Conservation (phyloP, 2,329 filamentous ascomycete species). For the Penicillium sumatraense region DNA sequence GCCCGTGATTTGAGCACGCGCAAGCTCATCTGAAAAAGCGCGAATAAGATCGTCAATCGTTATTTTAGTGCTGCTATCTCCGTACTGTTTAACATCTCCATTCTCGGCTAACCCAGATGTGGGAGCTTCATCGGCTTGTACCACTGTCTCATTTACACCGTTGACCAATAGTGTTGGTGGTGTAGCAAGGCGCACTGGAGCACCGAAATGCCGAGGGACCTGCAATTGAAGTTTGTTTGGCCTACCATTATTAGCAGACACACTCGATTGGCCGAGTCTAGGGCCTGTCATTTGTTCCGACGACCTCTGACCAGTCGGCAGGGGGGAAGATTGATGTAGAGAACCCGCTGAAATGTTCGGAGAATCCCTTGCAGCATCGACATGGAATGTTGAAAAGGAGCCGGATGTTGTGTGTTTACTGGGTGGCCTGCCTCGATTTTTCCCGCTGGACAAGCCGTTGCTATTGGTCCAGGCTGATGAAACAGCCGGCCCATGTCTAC, state of each 20-base stretch:
- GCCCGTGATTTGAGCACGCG: conserved; percentile 34
- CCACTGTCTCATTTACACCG: conserved; percentile 32
- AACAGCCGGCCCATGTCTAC: conserved; percentile 81
- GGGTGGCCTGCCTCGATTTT: conserved; percentile 78
- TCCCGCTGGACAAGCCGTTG: conserved; percentile 66
- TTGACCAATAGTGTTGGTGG: conserved; percentile 48
- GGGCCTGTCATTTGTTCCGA: conserved; percentile 21
- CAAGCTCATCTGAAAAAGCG: conserved; percentile 37
- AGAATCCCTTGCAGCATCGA: conserved; percentile 58
- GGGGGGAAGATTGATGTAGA: conserved; percentile 43
- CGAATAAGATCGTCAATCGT: conserved; percentile 38
- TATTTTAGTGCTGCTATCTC: conserved; percentile 15
- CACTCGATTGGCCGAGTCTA: conserved; percentile 33
- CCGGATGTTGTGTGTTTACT: conserved; percentile 69
- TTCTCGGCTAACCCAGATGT: neutral
- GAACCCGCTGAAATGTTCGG: conserved; percentile 47
- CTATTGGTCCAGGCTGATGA: conserved; percentile 86
- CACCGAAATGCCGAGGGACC: conserved; percentile 46
- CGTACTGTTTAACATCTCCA: neutral
- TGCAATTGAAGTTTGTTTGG: conserved; percentile 49
- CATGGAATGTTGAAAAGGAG: conserved; percentile 72
- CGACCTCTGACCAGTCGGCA: conserved; percentile 47
- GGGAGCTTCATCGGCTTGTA: neutral
- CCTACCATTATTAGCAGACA: conserved; percentile 28
- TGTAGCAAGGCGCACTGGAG: conserved; percentile 48